A percentile compares a stretch with the other conserved stretches of the same genome.
Evolutionary conservation across 208 protist species (phyloP).

Genomic region (Vickermania spadyakhi): DNA sequence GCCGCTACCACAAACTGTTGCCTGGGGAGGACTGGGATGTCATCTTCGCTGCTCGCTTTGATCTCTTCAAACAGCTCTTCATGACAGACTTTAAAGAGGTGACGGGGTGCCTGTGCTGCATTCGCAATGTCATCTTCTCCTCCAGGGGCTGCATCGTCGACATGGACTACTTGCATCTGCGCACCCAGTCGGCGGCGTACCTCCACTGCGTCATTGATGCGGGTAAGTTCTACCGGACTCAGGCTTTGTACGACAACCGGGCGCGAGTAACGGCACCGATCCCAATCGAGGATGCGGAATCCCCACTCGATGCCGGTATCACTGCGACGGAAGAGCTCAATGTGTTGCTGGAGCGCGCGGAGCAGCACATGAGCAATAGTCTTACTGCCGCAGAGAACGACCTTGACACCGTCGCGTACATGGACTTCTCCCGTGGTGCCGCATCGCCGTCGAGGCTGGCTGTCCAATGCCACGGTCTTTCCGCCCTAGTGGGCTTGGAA

Average conservation of each 20-base stretch:
- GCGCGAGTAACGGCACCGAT: background rate
- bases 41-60: background rate
- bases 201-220: background rate
- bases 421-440: background rate
- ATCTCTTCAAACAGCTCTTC: conserved; percentile 1
- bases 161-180: background rate
- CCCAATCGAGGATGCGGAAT: background rate
- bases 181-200: background rate
- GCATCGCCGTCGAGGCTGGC: background rate
- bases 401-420: background rate
- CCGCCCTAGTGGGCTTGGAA: background rate
- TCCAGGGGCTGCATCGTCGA: background rate
- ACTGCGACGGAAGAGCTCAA: background rate
- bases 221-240: background rate
- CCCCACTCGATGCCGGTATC: background rate
- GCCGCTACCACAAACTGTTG: background rate
- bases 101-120: background rate
- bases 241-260: background rate
- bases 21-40: background rate
- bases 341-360: background rate
- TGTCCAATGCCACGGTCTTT: background rate
- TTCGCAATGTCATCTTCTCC: background rate
- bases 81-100: conserved; percentile 1
- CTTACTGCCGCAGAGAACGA: background rate
- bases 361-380: background rate